Conservation (phyloP, 345 rosid species). For the Salix suchowensis region DNA sequence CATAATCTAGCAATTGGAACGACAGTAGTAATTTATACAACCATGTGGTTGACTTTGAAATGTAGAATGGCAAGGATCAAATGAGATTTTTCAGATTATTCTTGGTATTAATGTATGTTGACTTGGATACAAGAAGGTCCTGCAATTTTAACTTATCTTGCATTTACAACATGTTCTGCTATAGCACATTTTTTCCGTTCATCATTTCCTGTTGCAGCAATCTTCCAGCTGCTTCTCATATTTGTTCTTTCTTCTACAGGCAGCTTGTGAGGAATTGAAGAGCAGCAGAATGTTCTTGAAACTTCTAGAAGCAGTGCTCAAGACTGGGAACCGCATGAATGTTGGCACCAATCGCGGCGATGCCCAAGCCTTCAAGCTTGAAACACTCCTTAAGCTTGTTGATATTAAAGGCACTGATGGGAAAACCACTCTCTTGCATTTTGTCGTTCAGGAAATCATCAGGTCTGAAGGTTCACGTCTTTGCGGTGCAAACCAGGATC, state of each 20-base stretch:
- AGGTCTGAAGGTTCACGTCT: slow-evolving; percentile 70
- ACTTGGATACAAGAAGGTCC: background rate
- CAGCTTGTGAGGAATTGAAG: slow-evolving; percentile 68
- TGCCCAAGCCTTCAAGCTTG: slow-evolving; percentile 94
- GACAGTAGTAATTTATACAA: too few relatives aligned
- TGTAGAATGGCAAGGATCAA: background rate
- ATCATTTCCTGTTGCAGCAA: background rate
- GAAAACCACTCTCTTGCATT: slow-evolving; percentile 82
- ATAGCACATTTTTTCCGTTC: background rate
- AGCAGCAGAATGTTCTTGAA: slow-evolving; percentile 79
- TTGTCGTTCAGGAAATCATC: slow-evolving; percentile 86
- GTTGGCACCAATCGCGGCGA: slow-evolving; percentile 90
- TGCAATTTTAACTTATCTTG: background rate
- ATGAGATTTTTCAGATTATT: background rate
- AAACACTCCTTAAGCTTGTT: slow-evolving; percentile 80
- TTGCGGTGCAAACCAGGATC: slow-evolving; percentile 33
- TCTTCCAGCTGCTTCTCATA: slow-evolving; percentile 13
- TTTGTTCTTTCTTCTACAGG: slow-evolving; percentile 35
- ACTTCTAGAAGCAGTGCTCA: slow-evolving; percentile 90
- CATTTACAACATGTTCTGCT: background rate
- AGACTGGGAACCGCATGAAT: slow-evolving; percentile 91
- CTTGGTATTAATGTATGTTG: background rate
- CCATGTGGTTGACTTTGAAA: background rate
- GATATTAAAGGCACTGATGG: slow-evolving; percentile 88
- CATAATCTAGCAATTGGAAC: background rate